phyloP scores from a whole-genome alignment of 2,329 filamentous ascomycete genomes.

The Didymella sp. region DNA sequence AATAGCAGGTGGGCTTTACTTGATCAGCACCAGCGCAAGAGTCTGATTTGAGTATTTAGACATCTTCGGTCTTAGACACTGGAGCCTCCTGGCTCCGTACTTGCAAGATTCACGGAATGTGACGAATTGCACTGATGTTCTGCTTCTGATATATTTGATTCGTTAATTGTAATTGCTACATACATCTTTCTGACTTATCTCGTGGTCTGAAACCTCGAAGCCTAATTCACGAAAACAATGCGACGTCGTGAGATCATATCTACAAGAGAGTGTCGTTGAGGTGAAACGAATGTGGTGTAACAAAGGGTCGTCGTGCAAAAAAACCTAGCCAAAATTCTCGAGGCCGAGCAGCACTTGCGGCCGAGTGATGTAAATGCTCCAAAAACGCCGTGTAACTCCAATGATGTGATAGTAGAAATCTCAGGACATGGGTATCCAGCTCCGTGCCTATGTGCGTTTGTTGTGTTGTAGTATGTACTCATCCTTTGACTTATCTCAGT shows the following conservation, averaged over 20 bases:
- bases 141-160: neutral
- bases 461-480: constrained; percentile 11
- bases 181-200: neutral
- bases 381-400: constrained; percentile 12
- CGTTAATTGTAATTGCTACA: neutral
- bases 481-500: neutral
- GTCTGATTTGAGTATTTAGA: neutral
- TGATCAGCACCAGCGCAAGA: neutral
- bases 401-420: neutral
- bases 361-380: constrained; percentile 7
- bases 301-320: neutral
- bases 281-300: constrained; percentile 8
- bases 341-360: constrained; percentile 7
- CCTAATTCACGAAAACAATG: neutral
- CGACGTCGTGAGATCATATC: constrained; percentile 16
- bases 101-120: no score
- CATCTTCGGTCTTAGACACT: no score
- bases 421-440: constrained; percentile 12
- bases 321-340: constrained; percentile 2
- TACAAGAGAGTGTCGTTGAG: constrained; percentile 15
- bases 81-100: no score
- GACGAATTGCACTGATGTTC: no score
- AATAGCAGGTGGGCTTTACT: neutral
- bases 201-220: neutral
- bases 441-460: constrained; percentile 14